A percentile compares a stretch with the other conserved stretches of the same genome.
These are phyloP conservation scores for Ascochyta clinopodiicola DNA, from an alignment of 2,329 filamentous ascomycete genomes.

Conservation along the genomic window DNA sequence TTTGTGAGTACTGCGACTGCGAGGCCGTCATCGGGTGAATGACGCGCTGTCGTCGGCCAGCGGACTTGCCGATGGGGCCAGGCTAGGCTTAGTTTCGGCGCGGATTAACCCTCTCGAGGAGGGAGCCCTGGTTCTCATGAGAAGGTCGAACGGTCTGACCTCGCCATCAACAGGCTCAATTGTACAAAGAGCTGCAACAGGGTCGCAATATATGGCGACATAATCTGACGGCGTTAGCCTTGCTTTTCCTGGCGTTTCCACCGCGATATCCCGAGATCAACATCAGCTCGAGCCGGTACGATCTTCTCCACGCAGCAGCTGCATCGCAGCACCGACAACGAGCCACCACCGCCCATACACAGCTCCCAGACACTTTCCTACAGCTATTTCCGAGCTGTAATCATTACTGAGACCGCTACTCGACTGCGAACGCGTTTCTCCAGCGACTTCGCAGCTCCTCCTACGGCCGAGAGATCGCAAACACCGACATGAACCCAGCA, in stretches of 20 bases:
- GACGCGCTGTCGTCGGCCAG: conserved; percentile 10
- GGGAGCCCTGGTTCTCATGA: conserved; percentile 9
- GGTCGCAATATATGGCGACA: conserved; percentile 29
- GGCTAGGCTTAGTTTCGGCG: not conserved
- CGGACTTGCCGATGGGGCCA: not conserved
- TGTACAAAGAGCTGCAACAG: conserved; percentile 12
- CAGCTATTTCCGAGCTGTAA: conserved; percentile 29
- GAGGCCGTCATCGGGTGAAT: conserved; percentile 11
- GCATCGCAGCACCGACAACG: conserved; percentile 19
- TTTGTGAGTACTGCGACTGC: not conserved
- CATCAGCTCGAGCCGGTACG: conserved; percentile 33
- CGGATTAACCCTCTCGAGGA: conserved; percentile 12
- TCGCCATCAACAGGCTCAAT: conserved; percentile 8
- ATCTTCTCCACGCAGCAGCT: conserved; percentile 30
- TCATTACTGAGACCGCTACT: conserved; percentile 12
- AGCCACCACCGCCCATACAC: conserved; percentile 22
- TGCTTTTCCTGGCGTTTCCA: conserved; percentile 20
- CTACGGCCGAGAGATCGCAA: conserved; percentile 39
- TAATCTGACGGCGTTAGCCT: conserved; percentile 20
- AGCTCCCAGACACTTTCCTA: conserved; percentile 4
- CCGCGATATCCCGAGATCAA: conserved; percentile 19
- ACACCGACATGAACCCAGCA: conserved; percentile 50
- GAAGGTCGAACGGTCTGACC: conserved; percentile 9
- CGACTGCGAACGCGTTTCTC: conserved; percentile 25
- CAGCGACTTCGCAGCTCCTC: conserved; percentile 21